Evolutionary conservation across 306 rosid species (phyloP).

Genomic region (Purshia tridentata): DNA sequence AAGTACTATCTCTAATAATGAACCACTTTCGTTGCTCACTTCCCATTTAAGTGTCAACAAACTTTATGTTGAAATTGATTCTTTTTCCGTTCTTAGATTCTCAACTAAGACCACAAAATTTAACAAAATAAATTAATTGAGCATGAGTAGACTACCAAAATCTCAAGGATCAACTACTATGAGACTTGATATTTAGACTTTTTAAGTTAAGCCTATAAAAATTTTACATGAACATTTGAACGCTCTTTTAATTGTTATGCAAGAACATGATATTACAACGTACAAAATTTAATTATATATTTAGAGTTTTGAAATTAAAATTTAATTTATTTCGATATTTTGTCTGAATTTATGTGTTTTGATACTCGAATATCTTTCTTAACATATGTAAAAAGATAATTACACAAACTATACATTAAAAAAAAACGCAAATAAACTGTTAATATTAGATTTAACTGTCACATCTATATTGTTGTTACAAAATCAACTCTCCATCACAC

Average conservation of each 20-base stretch:
- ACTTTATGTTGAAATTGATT: neutral
- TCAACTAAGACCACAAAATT: neutral
- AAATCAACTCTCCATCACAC: neutral
- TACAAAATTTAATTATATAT: too few relatives aligned
- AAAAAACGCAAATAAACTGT: neutral
- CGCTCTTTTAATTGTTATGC: too few relatives aligned
- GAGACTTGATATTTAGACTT: too few relatives aligned
- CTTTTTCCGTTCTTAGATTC: neutral
- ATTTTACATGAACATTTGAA: too few relatives aligned
- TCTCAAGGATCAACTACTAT: too few relatives aligned
- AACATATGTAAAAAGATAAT: too few relatives aligned
- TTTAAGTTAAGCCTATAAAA: too few relatives aligned
- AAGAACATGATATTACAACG: too few relatives aligned
- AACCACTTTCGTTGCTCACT: neutral
- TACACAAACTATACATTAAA: neutral
- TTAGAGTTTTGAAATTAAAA: too few relatives aligned
- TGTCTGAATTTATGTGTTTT: too few relatives aligned
- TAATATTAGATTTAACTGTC: neutral
- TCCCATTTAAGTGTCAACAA: neutral
- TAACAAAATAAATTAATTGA: neutral
- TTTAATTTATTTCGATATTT: too few relatives aligned
- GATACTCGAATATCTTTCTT: too few relatives aligned
- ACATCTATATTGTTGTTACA: constrained; percentile 1
- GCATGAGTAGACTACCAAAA: neutral
- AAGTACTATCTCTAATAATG: neutral